phyloP scores from a whole-genome alignment of 2,329 filamentous ascomycete genomes.

The Alternaria incomplexa region DNA sequence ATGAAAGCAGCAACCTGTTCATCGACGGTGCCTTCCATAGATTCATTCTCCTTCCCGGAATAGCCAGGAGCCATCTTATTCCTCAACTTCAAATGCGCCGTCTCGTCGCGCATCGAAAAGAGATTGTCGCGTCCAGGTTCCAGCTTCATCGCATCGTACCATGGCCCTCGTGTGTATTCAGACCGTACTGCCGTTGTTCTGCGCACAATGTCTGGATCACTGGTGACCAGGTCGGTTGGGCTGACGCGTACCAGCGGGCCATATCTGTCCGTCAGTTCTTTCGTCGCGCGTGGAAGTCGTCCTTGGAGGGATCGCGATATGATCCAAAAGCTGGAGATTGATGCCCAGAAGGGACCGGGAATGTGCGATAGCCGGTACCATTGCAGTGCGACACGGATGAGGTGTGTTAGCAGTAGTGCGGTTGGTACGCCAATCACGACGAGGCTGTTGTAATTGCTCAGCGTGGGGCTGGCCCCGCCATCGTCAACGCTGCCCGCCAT shows the following conservation, averaged over 20 bases:
- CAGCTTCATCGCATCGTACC: constrained; percentile 53
- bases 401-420: constrained; percentile 4
- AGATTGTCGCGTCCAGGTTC: constrained; percentile 59
- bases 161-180: constrained; percentile 40
- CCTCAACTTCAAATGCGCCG: constrained; percentile 47
- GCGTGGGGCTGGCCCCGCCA: neutral
- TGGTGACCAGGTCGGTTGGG: constrained; percentile 56
- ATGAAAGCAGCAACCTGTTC: constrained; percentile 53
- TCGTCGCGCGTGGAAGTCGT: neutral
- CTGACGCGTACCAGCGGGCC: constrained; percentile 50
- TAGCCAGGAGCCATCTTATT: constrained; percentile 56
- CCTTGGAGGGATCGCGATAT: neutral
- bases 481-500: neutral
- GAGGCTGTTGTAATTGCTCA: neutral
- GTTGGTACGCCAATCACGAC: constrained; percentile 7
- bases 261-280: constrained; percentile 21
- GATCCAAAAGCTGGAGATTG: constrained; percentile 23
- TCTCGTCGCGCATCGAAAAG: constrained; percentile 56
- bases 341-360: constrained; percentile 27
- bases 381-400: constrained; percentile 9
- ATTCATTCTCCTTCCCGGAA: constrained; percentile 58
- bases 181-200: constrained; percentile 52
- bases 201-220: constrained; percentile 55
- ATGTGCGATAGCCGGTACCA: constrained; percentile 32
- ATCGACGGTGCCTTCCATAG: constrained; percentile 58